Conservation (phyloP, 345 rosid genomes). For the Angophora floribunda region DNA sequence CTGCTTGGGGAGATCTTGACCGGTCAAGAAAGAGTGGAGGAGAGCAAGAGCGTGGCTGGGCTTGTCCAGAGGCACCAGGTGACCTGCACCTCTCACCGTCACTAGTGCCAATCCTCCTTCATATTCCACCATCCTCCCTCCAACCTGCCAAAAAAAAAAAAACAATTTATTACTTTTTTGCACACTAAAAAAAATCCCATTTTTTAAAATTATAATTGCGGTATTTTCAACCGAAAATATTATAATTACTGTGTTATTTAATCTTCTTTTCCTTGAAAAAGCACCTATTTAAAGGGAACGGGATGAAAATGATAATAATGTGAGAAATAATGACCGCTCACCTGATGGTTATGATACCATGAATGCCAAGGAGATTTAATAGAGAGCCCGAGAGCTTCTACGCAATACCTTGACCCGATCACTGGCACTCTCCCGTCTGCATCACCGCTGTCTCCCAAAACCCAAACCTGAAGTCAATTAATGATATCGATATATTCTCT, state of each 20-base stretch:
- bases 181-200: background rate
- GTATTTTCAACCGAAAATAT: background rate
- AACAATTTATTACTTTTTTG: too few relatives aligned
- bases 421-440: slow-evolving; percentile 52
- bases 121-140: slow-evolving; percentile 47
- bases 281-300: background rate
- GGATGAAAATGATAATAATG: background rate
- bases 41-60: slow-evolving; percentile 43
- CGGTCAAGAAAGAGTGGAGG: slow-evolving; percentile 26
- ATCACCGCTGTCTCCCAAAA: slow-evolving; percentile 34
- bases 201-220: background rate
- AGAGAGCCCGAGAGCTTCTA: slow-evolving; percentile 32
- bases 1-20: background rate
- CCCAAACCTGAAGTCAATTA: background rate
- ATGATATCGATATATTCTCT: background rate
- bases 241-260: too few relatives aligned
- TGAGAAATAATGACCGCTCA: background rate
- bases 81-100: slow-evolving; percentile 63
- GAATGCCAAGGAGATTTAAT: slow-evolving; percentile 37
- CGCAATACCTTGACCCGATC: slow-evolving; percentile 34
- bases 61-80: slow-evolving; percentile 44
- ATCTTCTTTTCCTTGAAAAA: rapidly evolving
- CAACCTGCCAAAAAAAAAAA: slow-evolving; percentile 22
- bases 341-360: slow-evolving; percentile 49
- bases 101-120: slow-evolving; percentile 29